Conservation (phyloP, 1,284 basidiomycete species). For the Ceratobasidium sp. region DNA sequence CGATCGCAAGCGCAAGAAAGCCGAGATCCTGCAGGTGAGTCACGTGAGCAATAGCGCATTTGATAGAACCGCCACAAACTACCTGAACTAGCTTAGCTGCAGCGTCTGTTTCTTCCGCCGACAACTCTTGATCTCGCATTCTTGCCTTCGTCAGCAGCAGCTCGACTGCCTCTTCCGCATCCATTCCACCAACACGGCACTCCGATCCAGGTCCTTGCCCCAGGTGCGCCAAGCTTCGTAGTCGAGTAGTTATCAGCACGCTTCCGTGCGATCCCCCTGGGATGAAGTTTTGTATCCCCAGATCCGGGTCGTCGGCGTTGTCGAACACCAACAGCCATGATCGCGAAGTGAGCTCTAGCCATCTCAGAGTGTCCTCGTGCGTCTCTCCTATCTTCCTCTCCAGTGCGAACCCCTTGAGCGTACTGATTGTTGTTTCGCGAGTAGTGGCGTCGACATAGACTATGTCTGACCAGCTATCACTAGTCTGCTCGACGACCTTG, state of each 20-base stretch:
- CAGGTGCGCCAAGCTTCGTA: not conserved
- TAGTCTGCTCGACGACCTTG: conserved; percentile 1
- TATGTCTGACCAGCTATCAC: not conserved
- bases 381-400: not conserved
- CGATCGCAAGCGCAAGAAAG: conserved; percentile 30
- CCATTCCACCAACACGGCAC: conserved; percentile 16
- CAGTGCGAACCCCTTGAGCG: conserved; percentile 1
- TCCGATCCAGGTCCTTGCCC: not conserved
- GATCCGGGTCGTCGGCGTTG: conserved; percentile 15
- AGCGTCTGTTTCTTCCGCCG: not conserved
- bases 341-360: not conserved
- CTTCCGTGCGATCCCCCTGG: conserved; percentile 14
- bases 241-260: conserved; percentile 36
- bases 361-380: not conserved
- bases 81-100: not conserved
- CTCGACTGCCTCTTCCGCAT: not conserved
- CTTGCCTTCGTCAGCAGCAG: conserved; percentile 10
- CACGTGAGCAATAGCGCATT: no score
- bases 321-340: conserved; percentile 32
- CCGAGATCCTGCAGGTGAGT: conserved; percentile 12
- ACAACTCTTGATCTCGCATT: not conserved
- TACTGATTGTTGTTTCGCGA: no score
- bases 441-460: conserved; percentile 30
- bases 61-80: not conserved
- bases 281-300: not conserved